These are phyloP conservation scores for Ploettnerulaceae sp. DNA, from an alignment of 2,329 filamentous ascomycete species.

Conservation along the genomic window DNA sequence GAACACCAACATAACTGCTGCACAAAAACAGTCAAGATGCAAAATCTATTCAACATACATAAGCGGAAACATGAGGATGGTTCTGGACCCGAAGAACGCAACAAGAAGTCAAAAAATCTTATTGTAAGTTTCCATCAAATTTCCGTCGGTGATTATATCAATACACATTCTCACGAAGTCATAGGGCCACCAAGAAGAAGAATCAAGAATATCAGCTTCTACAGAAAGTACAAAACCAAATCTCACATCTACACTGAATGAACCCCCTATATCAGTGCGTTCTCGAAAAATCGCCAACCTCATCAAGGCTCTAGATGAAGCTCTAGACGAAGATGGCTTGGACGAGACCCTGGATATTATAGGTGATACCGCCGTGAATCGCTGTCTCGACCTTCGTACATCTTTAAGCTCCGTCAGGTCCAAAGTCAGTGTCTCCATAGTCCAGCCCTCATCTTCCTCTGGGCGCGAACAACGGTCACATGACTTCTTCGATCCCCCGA, in stretches of 20 bases:
- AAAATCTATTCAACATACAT: conserved; percentile 14
- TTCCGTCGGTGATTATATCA: neutral
- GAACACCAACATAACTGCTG: neutral
- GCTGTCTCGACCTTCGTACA: conserved; percentile 22
- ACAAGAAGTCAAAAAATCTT: conserved; percentile 15
- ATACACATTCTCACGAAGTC: conserved; percentile 6
- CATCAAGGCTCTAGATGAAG: conserved; percentile 26
- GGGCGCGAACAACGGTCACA: conserved; percentile 12
- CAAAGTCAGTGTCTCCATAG: conserved; percentile 1
- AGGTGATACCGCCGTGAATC: conserved; percentile 19
- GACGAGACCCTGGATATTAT: conserved; percentile 17
- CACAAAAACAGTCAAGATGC: conserved; percentile 7
- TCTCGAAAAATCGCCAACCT: conserved; percentile 24
- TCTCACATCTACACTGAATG: neutral
- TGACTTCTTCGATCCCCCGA: conserved; percentile 21
- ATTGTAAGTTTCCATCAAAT: conserved; percentile 9
- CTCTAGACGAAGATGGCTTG: conserved; percentile 20
- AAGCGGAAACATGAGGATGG: conserved; percentile 19
- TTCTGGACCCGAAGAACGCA: conserved; percentile 4
- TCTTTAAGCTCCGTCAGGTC: conserved; percentile 15
- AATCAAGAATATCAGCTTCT: neutral
- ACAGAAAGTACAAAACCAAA: neutral
- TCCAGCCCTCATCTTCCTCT: neutral
- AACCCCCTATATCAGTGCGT: neutral
- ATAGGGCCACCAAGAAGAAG: conserved; percentile 2